Conservation (phyloP, 129 eudicot species). For the Oenanthe sinensis region DNA sequence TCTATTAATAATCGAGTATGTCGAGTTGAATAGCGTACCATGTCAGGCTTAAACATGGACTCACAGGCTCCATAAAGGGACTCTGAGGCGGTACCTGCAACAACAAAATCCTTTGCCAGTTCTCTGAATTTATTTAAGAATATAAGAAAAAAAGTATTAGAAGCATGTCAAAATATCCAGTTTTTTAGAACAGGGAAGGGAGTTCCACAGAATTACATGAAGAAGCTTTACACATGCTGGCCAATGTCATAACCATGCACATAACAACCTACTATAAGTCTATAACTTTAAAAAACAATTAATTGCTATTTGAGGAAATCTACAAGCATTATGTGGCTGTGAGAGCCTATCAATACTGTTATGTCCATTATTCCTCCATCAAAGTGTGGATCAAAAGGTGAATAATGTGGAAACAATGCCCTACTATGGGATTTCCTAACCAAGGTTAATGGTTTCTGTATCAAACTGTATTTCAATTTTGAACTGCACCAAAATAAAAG, state of each 20-base stretch:
- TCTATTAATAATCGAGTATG: neutral
- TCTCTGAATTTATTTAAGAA: slow-evolving; percentile 38
- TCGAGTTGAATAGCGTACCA: slow-evolving; percentile 38
- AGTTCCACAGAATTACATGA: neutral
- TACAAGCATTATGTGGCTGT: neutral
- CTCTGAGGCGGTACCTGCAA: slow-evolving; percentile 94
- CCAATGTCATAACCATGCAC: too few relatives aligned
- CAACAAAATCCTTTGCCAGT: slow-evolving; percentile 97
- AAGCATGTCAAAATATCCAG: neutral
- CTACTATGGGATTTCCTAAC: too few relatives aligned
- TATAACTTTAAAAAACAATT: neutral
- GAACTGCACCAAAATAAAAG: too few relatives aligned
- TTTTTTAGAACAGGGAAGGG: neutral
- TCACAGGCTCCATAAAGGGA: slow-evolving; percentile 98
- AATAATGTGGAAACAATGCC: too few relatives aligned
- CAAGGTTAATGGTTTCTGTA: too few relatives aligned
- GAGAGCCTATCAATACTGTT: neutral
- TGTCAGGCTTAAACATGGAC: slow-evolving; percentile 96
- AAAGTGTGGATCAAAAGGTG: neutral
- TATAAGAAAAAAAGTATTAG: neutral
- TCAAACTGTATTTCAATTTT: too few relatives aligned
- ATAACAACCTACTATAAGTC: neutral
- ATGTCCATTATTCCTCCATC: neutral
- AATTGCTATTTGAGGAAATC: neutral
- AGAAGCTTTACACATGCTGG: neutral